A percentile compares a stretch with the other conserved stretches of the same genome.
Conservation (phyloP, 352 stramenopile genomes). For the Pythium vanterpoolii region DNA sequence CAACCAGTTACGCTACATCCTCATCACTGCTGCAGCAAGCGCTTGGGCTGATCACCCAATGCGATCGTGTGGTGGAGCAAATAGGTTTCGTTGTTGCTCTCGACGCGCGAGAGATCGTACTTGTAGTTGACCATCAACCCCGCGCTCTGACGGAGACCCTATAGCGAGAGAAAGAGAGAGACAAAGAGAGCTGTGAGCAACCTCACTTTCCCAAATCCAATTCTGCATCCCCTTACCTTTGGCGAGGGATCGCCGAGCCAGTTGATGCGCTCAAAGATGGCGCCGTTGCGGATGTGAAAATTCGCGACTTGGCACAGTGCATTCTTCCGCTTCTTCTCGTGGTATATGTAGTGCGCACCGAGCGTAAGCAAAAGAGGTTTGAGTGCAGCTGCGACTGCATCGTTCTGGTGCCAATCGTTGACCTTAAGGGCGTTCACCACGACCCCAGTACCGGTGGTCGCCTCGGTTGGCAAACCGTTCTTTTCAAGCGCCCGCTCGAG, state of each 20-base stretch:
- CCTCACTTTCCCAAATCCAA: background rate
- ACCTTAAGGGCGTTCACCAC: conserved; percentile 42
- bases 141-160: conserved; percentile 71
- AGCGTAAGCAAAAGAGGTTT: conserved; percentile 67
- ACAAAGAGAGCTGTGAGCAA: background rate
- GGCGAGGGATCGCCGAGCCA: conserved; percentile 74
- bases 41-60: conserved; percentile 63
- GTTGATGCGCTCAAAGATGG: conserved; percentile 85
- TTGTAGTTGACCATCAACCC: conserved; percentile 89
- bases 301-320: conserved; percentile 81
- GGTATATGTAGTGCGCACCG: conserved; percentile 66
- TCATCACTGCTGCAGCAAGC: conserved; percentile 32
- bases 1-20: background rate
- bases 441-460: conserved; percentile 6
- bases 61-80: conserved; percentile 74
- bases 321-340: conserved; percentile 81
- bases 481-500: conserved; percentile 27
- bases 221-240: conserved; percentile 54
- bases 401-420: conserved; percentile 50
- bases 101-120: conserved; percentile 70
- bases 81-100: conserved; percentile 83
- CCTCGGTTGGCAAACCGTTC: background rate
- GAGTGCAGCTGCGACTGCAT: conserved; percentile 33
- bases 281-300: conserved; percentile 84
- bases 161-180: conserved; percentile 1